Conservation (phyloP, 768 basidiomycete species). For the Kwoniella bestiolae region DNA sequence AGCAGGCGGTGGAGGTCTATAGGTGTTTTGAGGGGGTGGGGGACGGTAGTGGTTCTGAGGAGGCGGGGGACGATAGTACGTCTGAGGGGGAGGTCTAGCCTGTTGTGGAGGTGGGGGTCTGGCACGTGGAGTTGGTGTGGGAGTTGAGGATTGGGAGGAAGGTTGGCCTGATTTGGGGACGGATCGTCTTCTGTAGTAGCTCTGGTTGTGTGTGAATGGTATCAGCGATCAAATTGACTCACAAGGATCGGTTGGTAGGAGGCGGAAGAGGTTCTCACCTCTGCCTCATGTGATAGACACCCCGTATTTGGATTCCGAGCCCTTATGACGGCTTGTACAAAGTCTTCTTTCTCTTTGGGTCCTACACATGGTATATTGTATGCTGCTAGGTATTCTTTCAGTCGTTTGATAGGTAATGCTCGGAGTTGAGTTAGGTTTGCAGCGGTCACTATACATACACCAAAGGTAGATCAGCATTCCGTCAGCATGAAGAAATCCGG, state of each 20-base stretch:
- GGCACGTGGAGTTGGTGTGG: conserved; percentile 12
- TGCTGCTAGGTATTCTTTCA: conserved; percentile 54
- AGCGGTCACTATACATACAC: conserved; percentile 40
- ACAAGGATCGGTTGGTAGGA: no score
- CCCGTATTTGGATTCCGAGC: conserved; percentile 51
- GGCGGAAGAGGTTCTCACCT: conserved; percentile 35
- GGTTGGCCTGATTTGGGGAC: conserved; percentile 50
- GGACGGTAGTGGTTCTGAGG: conserved; percentile 28
- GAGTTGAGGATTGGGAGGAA: conserved; percentile 7
- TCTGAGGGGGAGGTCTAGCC: conserved; percentile 22
- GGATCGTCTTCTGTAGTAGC: conserved; percentile 49
- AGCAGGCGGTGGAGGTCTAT: conserved; percentile 12
- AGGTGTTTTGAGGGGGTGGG: conserved; percentile 8
- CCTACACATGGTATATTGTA: conserved; percentile 47
- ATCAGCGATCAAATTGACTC: no score
- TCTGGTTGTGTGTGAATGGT: no score
- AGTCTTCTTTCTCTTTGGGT: conserved; percentile 57
- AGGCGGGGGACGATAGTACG: conserved; percentile 29
- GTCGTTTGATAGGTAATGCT: conserved; percentile 51
- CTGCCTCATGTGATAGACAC: conserved; percentile 50
- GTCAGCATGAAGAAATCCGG: no score
- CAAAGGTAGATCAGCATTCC: neutral
- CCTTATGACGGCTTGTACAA: conserved; percentile 53
- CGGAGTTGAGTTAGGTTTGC: conserved; percentile 44
- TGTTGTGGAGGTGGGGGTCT: conserved; percentile 20